These are phyloP conservation scores for Coriaria nepalensis DNA, from an alignment of 306 rosid genomes.

Conservation along the genomic window DNA sequence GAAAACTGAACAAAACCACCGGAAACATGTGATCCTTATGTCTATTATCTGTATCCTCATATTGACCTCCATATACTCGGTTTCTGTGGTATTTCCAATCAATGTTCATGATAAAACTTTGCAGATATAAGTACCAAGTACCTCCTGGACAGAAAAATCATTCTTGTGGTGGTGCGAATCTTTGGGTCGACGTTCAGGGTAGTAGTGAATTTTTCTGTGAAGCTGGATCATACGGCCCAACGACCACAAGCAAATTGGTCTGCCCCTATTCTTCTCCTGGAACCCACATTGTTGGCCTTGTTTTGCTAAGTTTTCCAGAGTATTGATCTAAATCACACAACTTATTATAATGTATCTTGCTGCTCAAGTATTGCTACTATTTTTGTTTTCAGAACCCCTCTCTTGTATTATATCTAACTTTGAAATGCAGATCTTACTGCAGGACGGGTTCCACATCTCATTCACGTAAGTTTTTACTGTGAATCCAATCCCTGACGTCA, in stretches of 20 bases:
- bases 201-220: constrained; percentile 67
- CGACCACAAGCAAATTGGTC: constrained; percentile 30
- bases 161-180: constrained; percentile 71
- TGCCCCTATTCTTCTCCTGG: constrained; percentile 42
- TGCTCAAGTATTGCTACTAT: constrained; percentile 2
- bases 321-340: too few relatives aligned
- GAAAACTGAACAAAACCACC: constrained; percentile 33
- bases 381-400: constrained; percentile 9
- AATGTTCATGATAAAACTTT: constrained; percentile 10
- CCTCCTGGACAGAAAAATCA: constrained; percentile 56
- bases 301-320: background rate
- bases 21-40: constrained; percentile 72
- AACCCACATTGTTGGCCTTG: constrained; percentile 8
- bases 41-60: too few relatives aligned
- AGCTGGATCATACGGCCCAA: constrained; percentile 72
- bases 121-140: constrained; percentile 63
- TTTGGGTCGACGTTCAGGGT: constrained; percentile 43
- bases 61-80: too few relatives aligned
- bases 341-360: too few relatives aligned
- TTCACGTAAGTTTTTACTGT: constrained; percentile 33
- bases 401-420: constrained; percentile 21
- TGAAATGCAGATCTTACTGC: constrained; percentile 61
- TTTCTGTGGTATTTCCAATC: too few relatives aligned
- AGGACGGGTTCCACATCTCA: constrained; percentile 55
- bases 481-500: too few relatives aligned